Base-by-base conservation (phyloP, 2,329 filamentous ascomycete genomes). In the Elsinoe necatrix region DNA sequence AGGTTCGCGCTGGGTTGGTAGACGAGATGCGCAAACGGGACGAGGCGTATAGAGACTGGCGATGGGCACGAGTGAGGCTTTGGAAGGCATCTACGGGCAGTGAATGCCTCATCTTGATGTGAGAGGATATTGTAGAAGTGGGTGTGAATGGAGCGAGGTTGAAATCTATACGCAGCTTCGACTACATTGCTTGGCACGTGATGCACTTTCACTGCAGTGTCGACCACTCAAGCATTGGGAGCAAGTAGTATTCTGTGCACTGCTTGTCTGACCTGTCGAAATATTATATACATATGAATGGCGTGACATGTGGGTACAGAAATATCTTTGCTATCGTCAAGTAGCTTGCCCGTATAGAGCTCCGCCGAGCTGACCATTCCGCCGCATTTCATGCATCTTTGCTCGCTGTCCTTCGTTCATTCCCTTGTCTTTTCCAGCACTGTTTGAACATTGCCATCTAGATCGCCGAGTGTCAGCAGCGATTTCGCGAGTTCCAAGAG, bases 401-500 rank as follows among this genome's bases (percentile, higher is more conserved):
- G 41, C 80, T 84, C 55, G 79, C 79, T 0, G 91, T 96, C 66
- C 93, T 82, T 69, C 86, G 75, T 65, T 95, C 85, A 70, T 97
- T 97, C 50, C 89, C 85, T 65, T 95, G 85, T 61, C 78, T 79
- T 73, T 95, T 95, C 92, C 92, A 97, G 72, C 92, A 97, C 65
- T 86, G 80, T 66, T 84, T 84, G 69, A 97, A 97, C 1, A 80
- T 78, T 68, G 93, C 86, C 87, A 97, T 95, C 92, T 97, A 63
- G 4, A 11, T 5, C 18, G 6, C 8, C 11, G 20, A 11, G 9
- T 37, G 34, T 37, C 14, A 37, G 34, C 35, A 21, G 8, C 25
- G 48, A 9, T n/a, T 25, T n/a, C 39, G 20, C 14, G n/a, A 16
- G 11, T 11, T 11, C 6, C 21, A 6, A 43, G 7, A 41, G 34